Base-by-base conservation (phyloP, 352 stramenopile species). In the Lagenidium sp. region DNA sequence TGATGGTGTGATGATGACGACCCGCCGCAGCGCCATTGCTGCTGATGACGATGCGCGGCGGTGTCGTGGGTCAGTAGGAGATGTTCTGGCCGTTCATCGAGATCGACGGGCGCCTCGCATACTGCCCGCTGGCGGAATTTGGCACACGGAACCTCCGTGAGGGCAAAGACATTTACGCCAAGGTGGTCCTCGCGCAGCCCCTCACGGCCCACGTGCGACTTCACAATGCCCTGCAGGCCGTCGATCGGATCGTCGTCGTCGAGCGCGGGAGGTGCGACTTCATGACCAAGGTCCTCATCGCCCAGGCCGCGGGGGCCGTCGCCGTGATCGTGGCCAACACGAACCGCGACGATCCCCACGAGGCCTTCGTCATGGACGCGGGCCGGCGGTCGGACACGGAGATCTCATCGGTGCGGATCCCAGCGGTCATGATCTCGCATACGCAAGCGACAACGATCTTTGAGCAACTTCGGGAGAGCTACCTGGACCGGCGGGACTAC, bases 41-140 rank as follows among this genome's bases (percentile, higher is more conserved):
- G n/a, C n/a, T n/a, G n/a, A n/a, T n/a, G n/a, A n/a, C n/a, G n/a
- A n/a, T n/a, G n/a, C n/a, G n/a, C n/a, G n/a, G n/a, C n/a, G n/a
- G n/a, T n/a, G n/a, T n/a, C n/a, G n/a, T n/a, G n/a, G n/a, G n/a
- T n/a, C n/a, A n/a, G n/a, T n/a, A n/a, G n/a, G n/a, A n/a, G n/a
- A 88, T 88, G 76, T 82, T 85, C 42, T 85, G 74, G 70, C 61
- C 67, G 22, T 88, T 88, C 53, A 43, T 85, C 25, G 70, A 82
- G 43, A 57, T 84, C 13, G 60, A 77, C n/a, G 59, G 51, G 1
- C 41, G 73, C 42, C 55, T 81, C 15, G 62, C 61, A 42, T 85
- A 85, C 56, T 85, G 76, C 25, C 72, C 72, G 19, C 55, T 88
- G 40, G 72, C 72, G 1, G 72, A 84, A 35, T 88, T 88, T 38